Evolutionary conservation across 2,329 filamentous ascomycete genomes (phyloP).

Genomic region (Trichoderma aggressivum): DNA sequence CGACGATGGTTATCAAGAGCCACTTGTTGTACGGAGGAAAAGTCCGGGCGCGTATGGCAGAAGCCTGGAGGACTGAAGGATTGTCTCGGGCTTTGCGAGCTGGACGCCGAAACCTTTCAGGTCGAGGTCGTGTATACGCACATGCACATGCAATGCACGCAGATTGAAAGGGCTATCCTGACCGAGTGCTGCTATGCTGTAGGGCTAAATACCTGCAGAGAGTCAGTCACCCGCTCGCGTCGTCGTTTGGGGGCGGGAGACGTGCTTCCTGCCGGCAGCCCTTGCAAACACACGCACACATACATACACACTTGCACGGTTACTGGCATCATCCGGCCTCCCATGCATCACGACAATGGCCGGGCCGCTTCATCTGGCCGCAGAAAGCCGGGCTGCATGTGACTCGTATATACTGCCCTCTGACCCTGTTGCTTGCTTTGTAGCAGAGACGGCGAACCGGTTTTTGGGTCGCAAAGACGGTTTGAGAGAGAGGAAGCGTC

Average conservation of each 20-base stretch:
- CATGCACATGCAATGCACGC: background rate
- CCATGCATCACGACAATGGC: background rate
- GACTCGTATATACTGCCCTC: background rate
- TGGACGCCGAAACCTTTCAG: constrained; percentile 3
- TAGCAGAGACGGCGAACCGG: background rate
- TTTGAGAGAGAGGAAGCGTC: background rate
- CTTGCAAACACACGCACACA: background rate
- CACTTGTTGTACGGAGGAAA: background rate
- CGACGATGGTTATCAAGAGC: background rate
- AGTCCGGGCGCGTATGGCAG: background rate
- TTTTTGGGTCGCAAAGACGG: background rate
- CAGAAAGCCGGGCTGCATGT: constrained; percentile 9
- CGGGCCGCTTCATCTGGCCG: constrained; percentile 6
- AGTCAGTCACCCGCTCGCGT: background rate
- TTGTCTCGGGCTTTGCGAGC: constrained; percentile 8
- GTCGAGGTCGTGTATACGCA: background rate
- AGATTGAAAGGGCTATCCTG: background rate
- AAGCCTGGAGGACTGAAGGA: background rate
- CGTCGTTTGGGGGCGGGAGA: background rate
- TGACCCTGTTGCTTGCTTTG: background rate
- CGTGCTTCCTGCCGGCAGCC: background rate
- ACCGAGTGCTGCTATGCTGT: background rate
- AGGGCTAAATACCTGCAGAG: background rate
- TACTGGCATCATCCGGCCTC: background rate
- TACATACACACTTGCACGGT: background rate